phyloP scores from a whole-genome alignment of 2,329 filamentous ascomycete genomes.

The Neopestalotiopsis clavispora region DNA sequence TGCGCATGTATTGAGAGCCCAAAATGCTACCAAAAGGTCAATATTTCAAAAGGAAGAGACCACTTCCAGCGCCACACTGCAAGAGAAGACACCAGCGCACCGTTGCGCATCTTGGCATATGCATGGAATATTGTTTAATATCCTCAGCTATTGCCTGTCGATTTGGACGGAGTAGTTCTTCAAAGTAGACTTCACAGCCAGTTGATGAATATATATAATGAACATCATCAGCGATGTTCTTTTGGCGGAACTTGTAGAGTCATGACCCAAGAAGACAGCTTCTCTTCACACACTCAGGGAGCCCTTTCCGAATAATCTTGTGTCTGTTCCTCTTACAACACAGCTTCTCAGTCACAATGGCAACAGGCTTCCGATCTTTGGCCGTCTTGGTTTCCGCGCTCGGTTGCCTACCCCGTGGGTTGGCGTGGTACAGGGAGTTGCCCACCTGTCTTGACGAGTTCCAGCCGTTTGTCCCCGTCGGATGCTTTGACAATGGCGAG shows the following conservation, averaged over 20 bases:
- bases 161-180: background rate
- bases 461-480: slow-evolving; percentile 52
- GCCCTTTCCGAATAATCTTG: too few relatives aligned
- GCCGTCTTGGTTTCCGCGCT: background rate
- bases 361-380: background rate
- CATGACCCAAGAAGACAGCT: background rate
- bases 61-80: background rate
- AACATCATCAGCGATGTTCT: background rate
- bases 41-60: background rate
- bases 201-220: background rate
- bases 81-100: background rate
- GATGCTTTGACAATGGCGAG: slow-evolving; percentile 50
- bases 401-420: slow-evolving; percentile 33
- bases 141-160: background rate
- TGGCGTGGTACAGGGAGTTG: slow-evolving; percentile 48
- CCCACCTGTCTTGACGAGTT: slow-evolving; percentile 50
- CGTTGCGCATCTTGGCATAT: background rate
- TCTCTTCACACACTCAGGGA: background rate
- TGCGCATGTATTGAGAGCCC: background rate
- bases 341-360: background rate
- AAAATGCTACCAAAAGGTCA: background rate
- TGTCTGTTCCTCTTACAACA: too few relatives aligned
- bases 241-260: background rate
- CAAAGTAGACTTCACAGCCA: background rate
- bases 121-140: background rate